Evolutionary conservation across 768 basidiomycete species (phyloP), one percentile per base, ranked within the genome.

Genomic region (Ramaria sp.): DNA sequence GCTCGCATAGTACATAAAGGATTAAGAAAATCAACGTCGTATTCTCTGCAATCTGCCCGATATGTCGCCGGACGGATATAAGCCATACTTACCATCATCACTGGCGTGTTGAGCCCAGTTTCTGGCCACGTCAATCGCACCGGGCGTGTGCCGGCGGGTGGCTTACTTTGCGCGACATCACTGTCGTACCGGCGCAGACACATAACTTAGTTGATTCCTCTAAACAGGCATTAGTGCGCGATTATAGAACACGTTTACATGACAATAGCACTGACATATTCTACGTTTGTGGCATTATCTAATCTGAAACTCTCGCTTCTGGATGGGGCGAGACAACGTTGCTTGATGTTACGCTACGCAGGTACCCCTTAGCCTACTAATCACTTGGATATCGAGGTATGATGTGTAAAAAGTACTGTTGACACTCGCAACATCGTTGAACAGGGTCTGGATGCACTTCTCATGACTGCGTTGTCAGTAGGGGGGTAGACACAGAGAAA

Each of bases 121-220:
- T 66, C 73, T 0, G 96, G 96, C 1, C 84, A 93, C 55, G 82
- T 93, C 50, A 91, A 79, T 51, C 83, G 90, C 52, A 98, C 98
- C 68, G 93, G 93, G 39, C 84, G 96, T 53, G 74, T 97, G 53
- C n/a, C n/a, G n/a, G n/a, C 80, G 95, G 60, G 80, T 94, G 59
- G 89, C 86, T 4, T 90, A 93, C 73, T 93, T 92, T 68, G 87
- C 89, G n/a, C 89, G 91, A 63, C 91, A 96, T 67, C 96, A 98
- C 87, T 20, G 79, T 99, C 55, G 78, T 82, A 42, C 83, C 91
- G 1, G 76, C 77, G 3, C 79, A 96, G 81, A 85, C 83, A n/a
- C 37, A 34, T n/a, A 7, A 22, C 30, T 51, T 27, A 49, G 34
- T 15, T 15, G 51, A 49, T 49, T 49, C 6, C 51, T n/a, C n/a